Evolutionary conservation across 2,329 filamentous ascomycete species (phyloP).

Genomic region (Corynespora cassiicola): DNA sequence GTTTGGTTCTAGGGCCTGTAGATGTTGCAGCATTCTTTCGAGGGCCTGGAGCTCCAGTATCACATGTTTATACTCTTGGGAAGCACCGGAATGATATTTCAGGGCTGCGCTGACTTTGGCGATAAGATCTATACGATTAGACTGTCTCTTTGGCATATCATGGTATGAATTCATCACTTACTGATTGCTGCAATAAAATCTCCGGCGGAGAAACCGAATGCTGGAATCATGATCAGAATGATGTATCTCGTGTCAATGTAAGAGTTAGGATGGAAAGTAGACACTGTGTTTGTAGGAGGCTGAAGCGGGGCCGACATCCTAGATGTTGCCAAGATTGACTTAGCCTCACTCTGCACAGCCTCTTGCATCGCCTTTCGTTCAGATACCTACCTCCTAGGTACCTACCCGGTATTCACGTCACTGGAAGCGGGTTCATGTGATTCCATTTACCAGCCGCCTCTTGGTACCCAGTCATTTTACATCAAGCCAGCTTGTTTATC

Average conservation of each 20-base stretch:
- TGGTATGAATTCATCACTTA: slow-evolving; percentile 8
- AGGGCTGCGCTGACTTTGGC: slow-evolving; percentile 26
- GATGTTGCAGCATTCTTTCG: slow-evolving; percentile 16
- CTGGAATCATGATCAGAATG: slow-evolving; percentile 15
- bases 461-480: too few relatives aligned
- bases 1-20: slow-evolving; percentile 22
- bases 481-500: too few relatives aligned
- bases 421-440: too few relatives aligned
- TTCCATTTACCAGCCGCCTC: too few relatives aligned
- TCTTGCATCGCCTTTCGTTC: too few relatives aligned
- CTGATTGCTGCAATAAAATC: slow-evolving; percentile 31
- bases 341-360: too few relatives aligned
- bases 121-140: slow-evolving; percentile 16
- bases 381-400: too few relatives aligned
- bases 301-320: too few relatives aligned
- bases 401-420: too few relatives aligned
- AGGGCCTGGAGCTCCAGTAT: slow-evolving; percentile 26
- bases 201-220: slow-evolving; percentile 32
- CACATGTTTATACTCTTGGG: slow-evolving; percentile 26
- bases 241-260: background rate
- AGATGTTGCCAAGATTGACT: too few relatives aligned
- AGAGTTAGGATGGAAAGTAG: too few relatives aligned
- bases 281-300: too few relatives aligned
- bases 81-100: slow-evolving; percentile 22
- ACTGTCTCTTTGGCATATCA: background rate